These are phyloP conservation scores for Sporothrix variecibatus DNA, from an alignment of 2,329 filamentous ascomycete species.

Conservation along the genomic window DNA sequence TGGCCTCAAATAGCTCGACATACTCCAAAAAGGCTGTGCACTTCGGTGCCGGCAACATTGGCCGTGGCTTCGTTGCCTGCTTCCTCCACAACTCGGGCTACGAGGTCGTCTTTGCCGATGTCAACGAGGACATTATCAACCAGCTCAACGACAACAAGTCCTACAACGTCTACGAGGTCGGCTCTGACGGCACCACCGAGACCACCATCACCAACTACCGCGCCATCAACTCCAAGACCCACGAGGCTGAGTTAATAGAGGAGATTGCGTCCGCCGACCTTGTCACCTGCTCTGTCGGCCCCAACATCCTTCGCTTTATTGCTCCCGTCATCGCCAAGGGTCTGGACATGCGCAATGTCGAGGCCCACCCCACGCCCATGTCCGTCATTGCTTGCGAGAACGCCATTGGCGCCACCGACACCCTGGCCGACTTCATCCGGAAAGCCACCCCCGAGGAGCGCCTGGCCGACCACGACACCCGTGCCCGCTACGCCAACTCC, in stretches of 20 bases:
- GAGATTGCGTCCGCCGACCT: constrained; percentile 86
- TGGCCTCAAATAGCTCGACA: constrained; percentile 22
- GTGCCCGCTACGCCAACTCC: constrained; percentile 92
- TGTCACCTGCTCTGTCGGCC: constrained; percentile 95
- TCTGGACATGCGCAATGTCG: constrained; percentile 70
- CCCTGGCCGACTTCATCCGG: constrained; percentile 79
- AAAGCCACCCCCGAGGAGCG: constrained; percentile 70
- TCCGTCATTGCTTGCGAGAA: constrained; percentile 98
- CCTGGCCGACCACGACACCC: constrained; percentile 66
- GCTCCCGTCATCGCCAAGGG: constrained; percentile 94
- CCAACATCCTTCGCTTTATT: constrained; percentile 94
- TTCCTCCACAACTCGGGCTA: constrained; percentile 95
- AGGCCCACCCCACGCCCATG: constrained; percentile 63
- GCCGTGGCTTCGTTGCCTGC: constrained; percentile 82
- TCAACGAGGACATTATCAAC: constrained; percentile 81
- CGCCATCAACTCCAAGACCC: constrained; percentile 89
- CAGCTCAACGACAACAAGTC: constrained; percentile 71
- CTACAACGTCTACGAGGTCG: constrained; percentile 93
- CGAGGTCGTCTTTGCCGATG: constrained; percentile 95
- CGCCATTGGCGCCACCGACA: constrained; percentile 90
- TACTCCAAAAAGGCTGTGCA: constrained; percentile 69
- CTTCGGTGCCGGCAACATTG: constrained; percentile 86
- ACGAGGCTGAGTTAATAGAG: constrained; percentile 77
- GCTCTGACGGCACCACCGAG: constrained; percentile 75
- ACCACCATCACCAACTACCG: constrained; percentile 93